Evolutionary conservation across 2,329 filamentous ascomycete genomes (phyloP).

Genomic region (Diaporthe sp.): DNA sequence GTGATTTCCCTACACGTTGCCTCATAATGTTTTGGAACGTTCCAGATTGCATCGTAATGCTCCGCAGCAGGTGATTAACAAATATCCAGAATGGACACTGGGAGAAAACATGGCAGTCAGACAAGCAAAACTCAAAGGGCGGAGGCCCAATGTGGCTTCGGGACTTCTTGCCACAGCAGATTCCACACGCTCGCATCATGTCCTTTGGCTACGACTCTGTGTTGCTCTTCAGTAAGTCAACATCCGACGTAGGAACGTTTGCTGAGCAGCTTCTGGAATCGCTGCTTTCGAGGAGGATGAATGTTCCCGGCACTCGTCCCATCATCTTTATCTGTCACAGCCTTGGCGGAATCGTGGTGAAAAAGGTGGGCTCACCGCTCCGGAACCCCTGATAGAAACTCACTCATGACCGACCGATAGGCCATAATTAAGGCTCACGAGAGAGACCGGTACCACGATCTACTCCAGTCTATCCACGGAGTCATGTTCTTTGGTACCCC

Average conservation of each 20-base stretch:
- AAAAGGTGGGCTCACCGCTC: conserved; percentile 37
- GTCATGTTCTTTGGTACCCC: conserved; percentile 28
- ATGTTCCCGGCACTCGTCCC: conserved; percentile 32
- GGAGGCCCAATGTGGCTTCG: conserved; percentile 20
- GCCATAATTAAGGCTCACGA: conserved; percentile 26
- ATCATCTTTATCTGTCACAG: conserved; percentile 44
- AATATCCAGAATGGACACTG: conserved; percentile 15
- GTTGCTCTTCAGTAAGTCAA: conserved; percentile 31
- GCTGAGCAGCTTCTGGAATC: conserved; percentile 22
- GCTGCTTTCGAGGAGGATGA: conserved; percentile 31
- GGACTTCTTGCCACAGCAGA: conserved; percentile 24
- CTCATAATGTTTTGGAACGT: background rate
- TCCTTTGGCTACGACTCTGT: conserved; percentile 34
- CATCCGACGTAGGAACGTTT: conserved; percentile 20
- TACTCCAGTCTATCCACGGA: conserved; percentile 11
- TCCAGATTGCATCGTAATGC: background rate
- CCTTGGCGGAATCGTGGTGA: conserved; percentile 44
- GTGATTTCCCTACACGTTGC: background rate
- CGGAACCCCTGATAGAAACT: background rate
- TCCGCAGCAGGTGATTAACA: background rate
- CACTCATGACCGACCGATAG: background rate
- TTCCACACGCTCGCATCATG: conserved; percentile 37
- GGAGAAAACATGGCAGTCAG: conserved; percentile 27
- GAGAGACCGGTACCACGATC: conserved; percentile 12
- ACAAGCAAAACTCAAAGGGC: background rate